A percentile compares a stretch with the other conserved stretches of the same genome.
Evolutionary conservation across 106 monocot species (phyloP).

Genomic region (Allium sativum): DNA sequence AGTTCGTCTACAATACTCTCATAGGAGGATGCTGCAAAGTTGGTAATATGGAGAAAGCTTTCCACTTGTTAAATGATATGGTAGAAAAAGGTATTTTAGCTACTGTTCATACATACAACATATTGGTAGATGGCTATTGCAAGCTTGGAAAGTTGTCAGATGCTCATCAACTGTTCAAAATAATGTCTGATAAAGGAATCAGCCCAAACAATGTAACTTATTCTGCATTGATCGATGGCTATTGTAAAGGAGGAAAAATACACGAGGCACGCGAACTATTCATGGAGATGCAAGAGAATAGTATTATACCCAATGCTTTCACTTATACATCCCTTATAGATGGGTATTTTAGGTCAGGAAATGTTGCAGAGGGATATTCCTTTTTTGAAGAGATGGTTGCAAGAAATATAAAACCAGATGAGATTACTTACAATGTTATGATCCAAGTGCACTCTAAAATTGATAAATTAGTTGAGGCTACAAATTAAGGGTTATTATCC

Average conservation of each 20-base stretch:
- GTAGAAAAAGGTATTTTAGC: constrained; percentile 27
- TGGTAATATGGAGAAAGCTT: constrained; percentile 44
- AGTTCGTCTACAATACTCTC: constrained; percentile 43
- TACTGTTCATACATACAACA: constrained; percentile 40
- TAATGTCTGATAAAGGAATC: constrained; percentile 50
- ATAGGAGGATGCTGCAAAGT: constrained; percentile 47
- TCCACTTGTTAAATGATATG: constrained; percentile 42
- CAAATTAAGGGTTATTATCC: constrained; percentile 27
- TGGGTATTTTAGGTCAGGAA: constrained; percentile 32
- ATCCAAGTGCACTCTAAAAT: constrained; percentile 31
- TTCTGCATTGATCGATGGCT: constrained; percentile 50
- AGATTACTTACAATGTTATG: constrained; percentile 41
- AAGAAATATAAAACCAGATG: constrained; percentile 43
- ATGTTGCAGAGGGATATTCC: constrained; percentile 25
- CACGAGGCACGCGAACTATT: constrained; percentile 42
- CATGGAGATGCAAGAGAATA: constrained; percentile 50
- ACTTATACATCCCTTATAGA: constrained; percentile 58
- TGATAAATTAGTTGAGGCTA: constrained; percentile 30
- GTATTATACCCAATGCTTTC: constrained; percentile 27
- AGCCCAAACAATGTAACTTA: constrained; percentile 39
- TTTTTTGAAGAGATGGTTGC: constrained; percentile 56
- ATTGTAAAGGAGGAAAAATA: constrained; percentile 35
- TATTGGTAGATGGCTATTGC: constrained; percentile 57
- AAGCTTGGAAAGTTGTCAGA: constrained; percentile 52
- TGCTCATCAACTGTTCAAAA: constrained; percentile 31